Evolutionary conservation across 371 early-diverging fungal species (phyloP).

Genomic region (Mortierella sp.): DNA sequence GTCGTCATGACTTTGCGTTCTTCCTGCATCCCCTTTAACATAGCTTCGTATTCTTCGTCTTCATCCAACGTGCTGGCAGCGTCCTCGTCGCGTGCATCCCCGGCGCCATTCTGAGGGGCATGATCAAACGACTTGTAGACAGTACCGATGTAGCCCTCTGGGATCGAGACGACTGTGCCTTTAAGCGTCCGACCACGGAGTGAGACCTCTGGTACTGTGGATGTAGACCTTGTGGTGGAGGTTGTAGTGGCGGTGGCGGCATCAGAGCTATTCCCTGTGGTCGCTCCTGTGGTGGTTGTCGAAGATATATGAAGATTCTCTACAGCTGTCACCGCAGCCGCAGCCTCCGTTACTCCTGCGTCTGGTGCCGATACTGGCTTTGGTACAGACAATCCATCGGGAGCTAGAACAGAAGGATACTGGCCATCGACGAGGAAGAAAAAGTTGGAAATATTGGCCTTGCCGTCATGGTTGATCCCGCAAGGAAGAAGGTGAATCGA

Average conservation of each 20-base stretch:
- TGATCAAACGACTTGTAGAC: conserved; percentile 27
- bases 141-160: conserved; percentile 33
- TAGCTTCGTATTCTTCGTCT: conserved; percentile 44
- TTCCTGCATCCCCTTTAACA: conserved; percentile 46
- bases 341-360: no score
- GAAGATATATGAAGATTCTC: background rate
- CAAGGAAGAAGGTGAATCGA: conserved; percentile 46
- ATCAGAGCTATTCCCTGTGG: background rate
- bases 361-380: background rate
- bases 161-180: conserved; percentile 29
- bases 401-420: conserved; percentile 11
- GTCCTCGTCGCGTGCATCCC: background rate
- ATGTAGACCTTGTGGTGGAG: background rate
- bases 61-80: conserved; percentile 18
- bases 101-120: background rate
- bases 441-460: conserved; percentile 35
- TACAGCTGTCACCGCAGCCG: background rate
- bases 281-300: background rate
- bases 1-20: conserved; percentile 34
- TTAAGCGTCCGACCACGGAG: conserved; percentile 51
- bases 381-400: background rate
- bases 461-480: conserved; percentile 50
- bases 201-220: conserved; percentile 24
- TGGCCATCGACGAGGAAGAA: conserved; percentile 47
- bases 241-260: conserved; percentile 8